phyloP scores from a whole-genome alignment of 345 rosid species.

The Citrus glauca region DNA sequence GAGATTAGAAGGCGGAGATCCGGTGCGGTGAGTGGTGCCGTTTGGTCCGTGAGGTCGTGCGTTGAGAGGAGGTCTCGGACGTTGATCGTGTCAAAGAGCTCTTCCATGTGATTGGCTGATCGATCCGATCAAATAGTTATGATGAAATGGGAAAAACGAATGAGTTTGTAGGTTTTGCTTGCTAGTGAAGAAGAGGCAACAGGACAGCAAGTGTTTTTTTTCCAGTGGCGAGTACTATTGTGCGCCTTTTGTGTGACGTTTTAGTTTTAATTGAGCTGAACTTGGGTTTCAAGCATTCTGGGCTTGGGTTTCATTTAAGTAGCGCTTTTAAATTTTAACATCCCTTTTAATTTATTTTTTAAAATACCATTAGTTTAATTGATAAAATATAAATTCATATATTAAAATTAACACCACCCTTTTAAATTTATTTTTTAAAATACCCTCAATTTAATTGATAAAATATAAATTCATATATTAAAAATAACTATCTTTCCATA shows the following conservation, averaged over 20 bases:
- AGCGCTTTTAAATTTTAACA: too few relatives aligned
- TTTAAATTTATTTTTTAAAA: too few relatives aligned
- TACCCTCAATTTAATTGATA: too few relatives aligned
- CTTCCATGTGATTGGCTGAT: conserved; percentile 29
- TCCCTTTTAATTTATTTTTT: too few relatives aligned
- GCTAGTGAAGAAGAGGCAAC: not conserved
- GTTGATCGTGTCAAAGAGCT: conserved; percentile 57
- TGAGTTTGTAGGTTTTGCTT: too few relatives aligned
- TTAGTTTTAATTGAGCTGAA: not conserved
- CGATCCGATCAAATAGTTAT: not conserved
- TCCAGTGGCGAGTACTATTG: conserved; percentile 18
- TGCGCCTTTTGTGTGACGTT: conserved; percentile 3
- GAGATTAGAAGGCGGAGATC: conserved; percentile 93
- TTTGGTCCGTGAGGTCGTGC: conserved; percentile 69
- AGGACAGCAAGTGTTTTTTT: not conserved
- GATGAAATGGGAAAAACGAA: not conserved
- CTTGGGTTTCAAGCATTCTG: not conserved
- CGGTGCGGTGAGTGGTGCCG: conserved; percentile 84
- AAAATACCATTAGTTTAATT: too few relatives aligned
- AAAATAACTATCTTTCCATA: too few relatives aligned
- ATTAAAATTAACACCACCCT: too few relatives aligned
- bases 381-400: too few relatives aligned
- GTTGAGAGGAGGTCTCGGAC: conserved; percentile 85
- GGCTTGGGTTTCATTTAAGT: not conserved
- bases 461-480: too few relatives aligned